A percentile compares a stretch with the other conserved stretches of the same genome.
These are phyloP conservation scores for Ophiostoma tasmaniense DNA, from an alignment of 2,329 filamentous ascomycete genomes.

Conservation along the genomic window DNA sequence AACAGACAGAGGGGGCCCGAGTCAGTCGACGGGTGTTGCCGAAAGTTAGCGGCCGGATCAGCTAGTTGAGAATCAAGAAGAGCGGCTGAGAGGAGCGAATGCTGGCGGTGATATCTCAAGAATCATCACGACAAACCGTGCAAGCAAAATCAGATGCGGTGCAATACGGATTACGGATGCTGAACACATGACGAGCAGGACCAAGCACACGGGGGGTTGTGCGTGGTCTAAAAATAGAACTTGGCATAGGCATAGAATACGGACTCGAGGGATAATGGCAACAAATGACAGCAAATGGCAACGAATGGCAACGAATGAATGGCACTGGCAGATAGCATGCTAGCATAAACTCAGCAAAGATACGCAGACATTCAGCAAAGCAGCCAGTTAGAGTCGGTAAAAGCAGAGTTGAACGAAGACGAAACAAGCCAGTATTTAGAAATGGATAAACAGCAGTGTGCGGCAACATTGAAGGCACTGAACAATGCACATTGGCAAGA, in stretches of 20 bases:
- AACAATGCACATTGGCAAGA: neutral
- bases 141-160: neutral
- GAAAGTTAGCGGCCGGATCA: neutral
- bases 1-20: neutral
- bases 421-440: neutral
- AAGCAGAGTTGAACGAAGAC: neutral
- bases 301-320: neutral
- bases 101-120: neutral
- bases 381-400: neutral
- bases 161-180: neutral
- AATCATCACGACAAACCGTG: neutral
- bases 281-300: too few relatives aligned
- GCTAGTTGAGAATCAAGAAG: neutral
- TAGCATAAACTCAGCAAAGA: neutral
- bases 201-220: neutral
- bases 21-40: neutral
- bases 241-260: neutral
- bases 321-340: neutral
- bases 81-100: neutral
- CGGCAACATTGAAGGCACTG: neutral
- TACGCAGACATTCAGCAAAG: too few relatives aligned
- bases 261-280: neutral
- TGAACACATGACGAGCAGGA: neutral
- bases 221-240: slow-evolving; percentile 13
- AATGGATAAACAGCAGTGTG: neutral